Conservation (phyloP, 1,284 basidiomycete genomes). For the Leucoagaricus sp. region DNA sequence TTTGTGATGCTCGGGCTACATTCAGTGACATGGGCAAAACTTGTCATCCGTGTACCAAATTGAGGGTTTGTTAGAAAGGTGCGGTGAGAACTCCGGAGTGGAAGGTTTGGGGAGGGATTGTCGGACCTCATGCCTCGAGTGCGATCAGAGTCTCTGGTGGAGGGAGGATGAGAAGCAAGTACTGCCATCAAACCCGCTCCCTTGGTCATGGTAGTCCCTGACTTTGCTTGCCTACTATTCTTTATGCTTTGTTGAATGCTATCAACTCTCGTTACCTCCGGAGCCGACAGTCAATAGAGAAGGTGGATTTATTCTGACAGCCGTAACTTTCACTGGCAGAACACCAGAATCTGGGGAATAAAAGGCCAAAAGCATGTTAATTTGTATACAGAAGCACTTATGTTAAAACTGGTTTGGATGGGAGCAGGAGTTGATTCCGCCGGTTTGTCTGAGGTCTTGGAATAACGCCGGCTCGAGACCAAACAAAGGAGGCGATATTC, state of each 20-base stretch:
- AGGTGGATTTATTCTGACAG: not conserved
- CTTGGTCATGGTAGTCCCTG: not conserved
- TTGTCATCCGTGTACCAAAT: no score
- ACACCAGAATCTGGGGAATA: not conserved
- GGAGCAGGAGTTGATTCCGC: not conserved
- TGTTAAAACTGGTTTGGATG: not conserved
- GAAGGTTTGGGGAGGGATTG: not conserved
- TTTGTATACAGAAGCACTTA: not conserved
- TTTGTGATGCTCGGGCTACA: not conserved
- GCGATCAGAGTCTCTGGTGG: not conserved
- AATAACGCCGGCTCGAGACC: conserved; percentile 8
- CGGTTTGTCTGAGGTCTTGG: conserved; percentile 5
- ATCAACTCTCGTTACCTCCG: not conserved
- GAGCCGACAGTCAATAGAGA: no score
- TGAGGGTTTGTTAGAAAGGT: no score
- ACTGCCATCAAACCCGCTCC: not conserved
- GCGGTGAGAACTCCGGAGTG: not conserved
- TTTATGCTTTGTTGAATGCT: not conserved
- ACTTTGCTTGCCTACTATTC: not conserved
- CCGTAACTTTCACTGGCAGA: no score
- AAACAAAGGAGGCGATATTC: not conserved
- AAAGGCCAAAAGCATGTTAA: not conserved
- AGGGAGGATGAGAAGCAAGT: not conserved
- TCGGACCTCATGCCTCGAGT: not conserved
- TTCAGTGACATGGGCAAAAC: not conserved